Conservation (phyloP, 768 basidiomycete genomes). For the Leccinum aurantiacum region DNA sequence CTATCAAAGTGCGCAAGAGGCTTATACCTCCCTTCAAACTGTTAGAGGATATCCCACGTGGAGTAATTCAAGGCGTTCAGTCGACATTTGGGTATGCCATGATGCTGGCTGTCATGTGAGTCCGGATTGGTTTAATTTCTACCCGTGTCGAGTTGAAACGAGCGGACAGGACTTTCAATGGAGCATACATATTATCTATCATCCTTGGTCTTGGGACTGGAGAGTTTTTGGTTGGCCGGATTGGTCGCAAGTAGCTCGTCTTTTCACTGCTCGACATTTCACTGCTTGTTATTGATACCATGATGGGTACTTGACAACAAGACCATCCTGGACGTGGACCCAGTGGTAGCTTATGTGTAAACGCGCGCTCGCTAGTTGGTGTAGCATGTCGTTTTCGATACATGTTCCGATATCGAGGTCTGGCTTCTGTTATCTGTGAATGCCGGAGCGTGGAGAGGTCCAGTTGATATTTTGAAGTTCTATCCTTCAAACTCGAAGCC, state of each 20-base stretch:
- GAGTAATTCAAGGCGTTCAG: constrained; percentile 62
- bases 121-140: background rate
- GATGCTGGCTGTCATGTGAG: constrained; percentile 84
- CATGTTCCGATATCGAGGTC: background rate
- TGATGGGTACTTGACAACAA: background rate
- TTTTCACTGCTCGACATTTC: background rate
- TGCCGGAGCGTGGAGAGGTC: background rate
- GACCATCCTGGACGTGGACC: background rate
- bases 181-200: constrained; percentile 71
- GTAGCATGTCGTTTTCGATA: background rate
- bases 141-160: constrained; percentile 7
- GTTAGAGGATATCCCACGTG: constrained; percentile 69
- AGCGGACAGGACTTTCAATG: constrained; percentile 74
- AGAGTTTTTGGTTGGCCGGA: constrained; percentile 68
- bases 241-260: constrained; percentile 30
- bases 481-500: background rate
- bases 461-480: background rate
- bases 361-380: background rate
- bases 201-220: constrained; percentile 71
- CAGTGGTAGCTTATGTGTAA: background rate
- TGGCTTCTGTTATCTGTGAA: background rate
- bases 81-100: constrained; percentile 62
- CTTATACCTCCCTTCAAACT: constrained; percentile 60
- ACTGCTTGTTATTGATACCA: background rate
- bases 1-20: constrained; percentile 18